Evolutionary conservation across 2,329 filamentous ascomycete genomes (phyloP).

Genomic region (Pleoardoris graminearum): DNA sequence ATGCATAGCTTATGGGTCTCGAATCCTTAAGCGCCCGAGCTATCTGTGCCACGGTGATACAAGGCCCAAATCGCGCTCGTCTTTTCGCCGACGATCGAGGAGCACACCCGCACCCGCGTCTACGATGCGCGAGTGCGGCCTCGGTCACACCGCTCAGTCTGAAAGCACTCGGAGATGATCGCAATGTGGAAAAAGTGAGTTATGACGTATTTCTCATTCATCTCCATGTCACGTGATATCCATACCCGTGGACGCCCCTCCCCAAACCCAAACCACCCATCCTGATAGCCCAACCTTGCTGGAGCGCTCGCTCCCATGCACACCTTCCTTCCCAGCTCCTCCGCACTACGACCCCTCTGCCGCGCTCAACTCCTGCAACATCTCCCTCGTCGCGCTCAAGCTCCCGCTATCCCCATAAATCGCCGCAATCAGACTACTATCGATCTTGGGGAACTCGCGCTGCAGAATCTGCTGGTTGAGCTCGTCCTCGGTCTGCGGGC

Average conservation of each 20-base stretch:
- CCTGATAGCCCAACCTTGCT: background rate
- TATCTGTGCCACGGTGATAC: background rate
- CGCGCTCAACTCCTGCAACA: slow-evolving; percentile 46
- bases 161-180: too few relatives aligned
- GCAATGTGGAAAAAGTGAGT: too few relatives aligned
- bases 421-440: slow-evolving; percentile 51
- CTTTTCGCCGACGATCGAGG: background rate
- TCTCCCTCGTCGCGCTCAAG: slow-evolving; percentile 50
- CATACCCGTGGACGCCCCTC: background rate
- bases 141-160: background rate
- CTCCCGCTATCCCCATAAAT: slow-evolving; percentile 50
- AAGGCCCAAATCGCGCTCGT: background rate
- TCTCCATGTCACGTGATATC: background rate
- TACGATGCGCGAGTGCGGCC: background rate
- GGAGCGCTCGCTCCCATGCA: too few relatives aligned
- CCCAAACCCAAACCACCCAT: background rate
- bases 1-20: background rate
- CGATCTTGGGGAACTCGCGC: slow-evolving; percentile 50
- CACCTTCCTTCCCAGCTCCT: background rate
- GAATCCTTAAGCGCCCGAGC: background rate
- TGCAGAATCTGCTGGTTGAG: slow-evolving; percentile 48
- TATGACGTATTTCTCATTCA: too few relatives aligned
- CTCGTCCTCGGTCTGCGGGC: slow-evolving; percentile 44
- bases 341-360: background rate
- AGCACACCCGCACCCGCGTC: background rate